Evolutionary conservation across 148 eudicot species (phyloP), one percentile per base, ranked within the genome.

Genomic region (Nyssa sinensis): DNA sequence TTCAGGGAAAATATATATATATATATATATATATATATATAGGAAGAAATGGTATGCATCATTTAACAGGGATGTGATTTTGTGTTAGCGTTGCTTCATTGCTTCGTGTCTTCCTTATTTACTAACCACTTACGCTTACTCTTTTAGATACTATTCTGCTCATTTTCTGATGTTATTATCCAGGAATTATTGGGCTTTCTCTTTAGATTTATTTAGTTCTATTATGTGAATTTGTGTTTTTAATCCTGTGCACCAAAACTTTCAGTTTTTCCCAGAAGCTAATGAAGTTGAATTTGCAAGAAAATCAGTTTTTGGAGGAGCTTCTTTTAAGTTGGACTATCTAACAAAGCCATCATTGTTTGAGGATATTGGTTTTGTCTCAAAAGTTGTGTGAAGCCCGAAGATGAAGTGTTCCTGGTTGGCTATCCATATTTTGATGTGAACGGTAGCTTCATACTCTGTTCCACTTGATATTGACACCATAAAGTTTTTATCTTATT

Each of bases 211-310:
- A 12, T 4, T 19, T 25, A 27, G 60, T 76, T 69, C 62, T 47
- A 21, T 11, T 13, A 7, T 7, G 35, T 62, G 29, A 55, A 33
- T 34, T 39, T 59, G 41, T 57, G 30, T 39, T 73, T n/a, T 14
- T 32, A 32, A 72, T 69, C 63, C 64, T 77, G 39, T 77, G 25
- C 28, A 64, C 81, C 44, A 53, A 78, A 41, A 33, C 51, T 79
- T 86, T 5, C 88, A 95, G 98, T 95, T 95, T 78, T 95, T 95
- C 74, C 98, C 98, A 29, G 98, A 95, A 86, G 98, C 98, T 41
- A 95, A 71, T 81, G 98, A 95, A 77, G 98, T 95, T 62, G 65
- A 74, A 62, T 86, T 92, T 74, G 98, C 98, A 28, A 89, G 82
- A 82, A 73, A 81, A 34, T 90, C 94, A 57, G 81, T 64, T 70